Conservation (phyloP, 1,139 yeast genomes). For the Protomyces inundatus region DNA sequence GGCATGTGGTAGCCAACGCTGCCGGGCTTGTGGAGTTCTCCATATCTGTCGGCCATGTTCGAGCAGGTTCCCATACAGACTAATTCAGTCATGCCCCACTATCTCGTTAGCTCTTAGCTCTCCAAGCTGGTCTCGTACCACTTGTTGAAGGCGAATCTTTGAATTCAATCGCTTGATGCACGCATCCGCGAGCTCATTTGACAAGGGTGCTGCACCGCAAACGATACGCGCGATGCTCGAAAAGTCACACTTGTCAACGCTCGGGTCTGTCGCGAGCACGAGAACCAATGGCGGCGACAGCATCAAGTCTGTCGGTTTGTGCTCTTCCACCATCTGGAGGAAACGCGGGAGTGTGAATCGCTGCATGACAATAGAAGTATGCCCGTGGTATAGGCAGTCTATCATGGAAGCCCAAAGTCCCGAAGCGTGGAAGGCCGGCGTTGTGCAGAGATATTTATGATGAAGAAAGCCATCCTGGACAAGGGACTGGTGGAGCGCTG, state of each 20-base stretch:
- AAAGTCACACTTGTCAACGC: constrained; percentile 37
- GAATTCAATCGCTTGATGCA: constrained; percentile 31
- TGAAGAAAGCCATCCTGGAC: not conserved
- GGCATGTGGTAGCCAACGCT: constrained; percentile 48
- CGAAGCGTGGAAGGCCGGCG: constrained; percentile 43
- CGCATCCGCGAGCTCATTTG: constrained; percentile 33
- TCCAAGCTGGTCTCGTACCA: constrained; percentile 2
- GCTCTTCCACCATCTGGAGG: constrained; percentile 35
- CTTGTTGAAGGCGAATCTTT: not conserved
- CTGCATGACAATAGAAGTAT: constrained; percentile 36
- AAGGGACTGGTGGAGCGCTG: not conserved
- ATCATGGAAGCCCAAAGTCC: constrained; percentile 37
- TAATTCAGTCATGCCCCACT: constrained; percentile 83
- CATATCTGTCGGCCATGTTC: constrained; percentile 54
- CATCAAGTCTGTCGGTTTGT: constrained; percentile 35
- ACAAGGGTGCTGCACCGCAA: constrained; percentile 43
- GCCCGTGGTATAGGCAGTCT: constrained; percentile 33
- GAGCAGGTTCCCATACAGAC: constrained; percentile 70
- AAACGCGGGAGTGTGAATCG: constrained; percentile 38
- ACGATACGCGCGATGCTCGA: constrained; percentile 32
- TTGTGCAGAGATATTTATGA: constrained; percentile 19
- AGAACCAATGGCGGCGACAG: constrained; percentile 43
- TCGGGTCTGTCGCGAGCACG: constrained; percentile 40
- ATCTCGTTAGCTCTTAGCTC: not conserved
- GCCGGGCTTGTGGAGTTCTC: constrained; percentile 47